Evolutionary conservation across 805 yeast species (phyloP), one percentile per base, ranked within the genome.

Genomic region (Saturnispora halmiae): DNA sequence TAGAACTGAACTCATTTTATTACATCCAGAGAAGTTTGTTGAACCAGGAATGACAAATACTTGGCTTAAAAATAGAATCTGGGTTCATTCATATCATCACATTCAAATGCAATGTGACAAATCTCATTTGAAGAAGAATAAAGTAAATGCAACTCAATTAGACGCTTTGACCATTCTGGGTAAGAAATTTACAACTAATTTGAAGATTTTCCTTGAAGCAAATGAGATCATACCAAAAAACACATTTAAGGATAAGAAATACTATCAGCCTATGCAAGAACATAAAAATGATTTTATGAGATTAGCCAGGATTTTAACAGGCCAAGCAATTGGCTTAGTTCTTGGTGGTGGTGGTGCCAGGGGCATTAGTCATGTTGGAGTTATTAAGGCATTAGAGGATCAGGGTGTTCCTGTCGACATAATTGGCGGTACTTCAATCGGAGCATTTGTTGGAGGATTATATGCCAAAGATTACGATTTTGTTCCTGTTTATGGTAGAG

Each of bases 311-410:
- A 73, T 92, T 7, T 62, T 90, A 13, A 83, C 96, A 0, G 95
- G 95, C 6, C 86, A 87, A 56, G 95, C 96, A 0, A 83, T 92
- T 31, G 98, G 97, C 0, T 65, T 92, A 15, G 96, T 90, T 5
- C 66, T 90, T 3, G 98, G 98, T 6, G 98, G 98, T 11, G 98
- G 98, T 31, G 98, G 98, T 32, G 95, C 97, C 0, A 69, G 97
- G 50, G 98, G 98, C 1, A 69, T 90, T 11, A 75, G 95, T 11
- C 98, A 90, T 57, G 69, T 90, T 31, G 98, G 98, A 3, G 80
- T 92, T 3, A 73, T 90, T n/a, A 75, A 77, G 38, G 95, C 96
- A 0, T 63, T 90, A 8, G 97, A 90, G 57, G 94, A 84, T 47
- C 77, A 78, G 41, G 96, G 96, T 0, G 82, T 90, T 11, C 98